Conservation (phyloP, 164 flowering plant species). For the Annona squamosa region DNA sequence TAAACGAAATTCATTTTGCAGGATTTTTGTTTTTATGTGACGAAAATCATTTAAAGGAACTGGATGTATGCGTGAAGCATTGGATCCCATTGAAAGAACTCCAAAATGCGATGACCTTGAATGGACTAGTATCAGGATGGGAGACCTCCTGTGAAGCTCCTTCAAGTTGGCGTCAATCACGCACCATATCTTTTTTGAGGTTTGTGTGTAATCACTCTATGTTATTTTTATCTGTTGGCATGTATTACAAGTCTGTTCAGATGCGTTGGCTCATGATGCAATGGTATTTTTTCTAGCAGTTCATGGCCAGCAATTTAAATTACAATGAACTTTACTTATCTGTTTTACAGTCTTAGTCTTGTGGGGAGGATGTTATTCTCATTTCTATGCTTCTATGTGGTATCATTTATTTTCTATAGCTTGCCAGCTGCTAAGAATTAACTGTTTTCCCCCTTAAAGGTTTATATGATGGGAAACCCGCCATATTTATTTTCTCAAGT, state of each 20-base stretch:
- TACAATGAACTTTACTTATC: no score
- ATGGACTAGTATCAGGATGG: slow-evolving; percentile 98
- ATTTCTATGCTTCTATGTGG: no score
- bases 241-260: not conserved
- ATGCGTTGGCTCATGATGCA: not conserved
- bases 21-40: slow-evolving; percentile 14
- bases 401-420: no score
- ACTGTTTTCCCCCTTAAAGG: no score
- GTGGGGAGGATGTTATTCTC: no score
- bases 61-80: slow-evolving; percentile 67
- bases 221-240: not conserved
- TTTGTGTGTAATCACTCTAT: slow-evolving; percentile 24
- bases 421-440: no score
- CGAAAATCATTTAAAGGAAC: slow-evolving; percentile 5
- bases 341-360: no score
- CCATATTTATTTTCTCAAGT: no score
- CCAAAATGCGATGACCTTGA: slow-evolving; percentile 86
- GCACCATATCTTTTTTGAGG: slow-evolving; percentile 35
- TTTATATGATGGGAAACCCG: no score
- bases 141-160: slow-evolving; percentile 99
- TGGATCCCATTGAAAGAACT: slow-evolving; percentile 85
- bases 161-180: slow-evolving; percentile 84
- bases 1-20: slow-evolving; percentile 31
- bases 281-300: not conserved
- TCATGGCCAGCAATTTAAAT: no score